These are phyloP conservation scores for Alternaria brassicicola DNA, from an alignment of 2,329 filamentous ascomycete genomes.

Conservation along the genomic window DNA sequence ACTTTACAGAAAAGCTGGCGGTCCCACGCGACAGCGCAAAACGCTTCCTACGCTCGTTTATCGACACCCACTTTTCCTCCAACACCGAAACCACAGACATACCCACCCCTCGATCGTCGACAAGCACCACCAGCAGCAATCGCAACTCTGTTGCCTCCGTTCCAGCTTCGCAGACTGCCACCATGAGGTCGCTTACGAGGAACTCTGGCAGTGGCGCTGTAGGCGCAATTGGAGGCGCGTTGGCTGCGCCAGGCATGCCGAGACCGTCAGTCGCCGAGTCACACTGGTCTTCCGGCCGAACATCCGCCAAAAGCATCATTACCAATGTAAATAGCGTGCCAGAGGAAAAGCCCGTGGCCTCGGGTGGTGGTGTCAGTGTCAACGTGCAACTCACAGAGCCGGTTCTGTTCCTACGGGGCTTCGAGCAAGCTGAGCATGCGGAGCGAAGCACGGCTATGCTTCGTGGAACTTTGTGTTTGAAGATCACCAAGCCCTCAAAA, in stretches of 20 bases:
- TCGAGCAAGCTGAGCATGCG: slow-evolving; percentile 71
- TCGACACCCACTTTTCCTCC: slow-evolving; percentile 45
- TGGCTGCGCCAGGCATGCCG: slow-evolving; percentile 47
- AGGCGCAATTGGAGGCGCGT: slow-evolving; percentile 31
- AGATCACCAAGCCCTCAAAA: slow-evolving; percentile 87
- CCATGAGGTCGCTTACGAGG: slow-evolving; percentile 50
- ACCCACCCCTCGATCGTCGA: slow-evolving; percentile 34
- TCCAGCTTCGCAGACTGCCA: slow-evolving; percentile 41
- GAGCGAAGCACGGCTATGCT: slow-evolving; percentile 78
- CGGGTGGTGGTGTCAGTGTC: slow-evolving; percentile 75
- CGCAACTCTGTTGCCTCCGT: slow-evolving; percentile 35
- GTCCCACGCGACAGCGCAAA: slow-evolving; percentile 57
- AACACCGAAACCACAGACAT: slow-evolving; percentile 30
- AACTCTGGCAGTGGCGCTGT: slow-evolving; percentile 46
- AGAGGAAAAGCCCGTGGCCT: slow-evolving; percentile 73
- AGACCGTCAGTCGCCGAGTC: slow-evolving; percentile 52
- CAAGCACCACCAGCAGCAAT: slow-evolving; percentile 31
- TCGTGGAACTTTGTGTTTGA: slow-evolving; percentile 80
- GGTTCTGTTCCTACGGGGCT: slow-evolving; percentile 79
- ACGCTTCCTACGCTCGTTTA: slow-evolving; percentile 56
- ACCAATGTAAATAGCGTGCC: slow-evolving; percentile 45
- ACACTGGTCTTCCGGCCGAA: slow-evolving; percentile 46
- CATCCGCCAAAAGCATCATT: slow-evolving; percentile 42
- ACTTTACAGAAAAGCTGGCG: slow-evolving; percentile 57
- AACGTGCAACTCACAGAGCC: slow-evolving; percentile 79